Conservation (phyloP, 2,329 filamentous ascomycete genomes). For the Blastomyces percursus region DNA sequence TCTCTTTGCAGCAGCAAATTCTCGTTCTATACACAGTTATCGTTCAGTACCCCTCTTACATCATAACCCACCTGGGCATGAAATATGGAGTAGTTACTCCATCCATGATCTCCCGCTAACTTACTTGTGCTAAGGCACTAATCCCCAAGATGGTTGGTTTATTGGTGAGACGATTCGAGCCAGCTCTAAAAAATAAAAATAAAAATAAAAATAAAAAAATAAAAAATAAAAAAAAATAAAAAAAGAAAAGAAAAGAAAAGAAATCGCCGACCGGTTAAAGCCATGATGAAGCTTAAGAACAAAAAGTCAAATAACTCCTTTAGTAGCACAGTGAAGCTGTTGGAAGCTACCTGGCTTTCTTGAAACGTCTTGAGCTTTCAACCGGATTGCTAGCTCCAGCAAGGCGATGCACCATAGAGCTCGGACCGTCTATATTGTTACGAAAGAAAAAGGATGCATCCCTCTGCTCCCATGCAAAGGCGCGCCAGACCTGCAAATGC, state of each 20-base stretch:
- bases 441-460: background rate
- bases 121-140: background rate
- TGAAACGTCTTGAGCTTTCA: background rate
- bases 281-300: background rate
- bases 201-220: no score
- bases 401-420: background rate
- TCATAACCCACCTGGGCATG: no score
- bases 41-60: background rate
- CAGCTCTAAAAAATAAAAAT: no score
- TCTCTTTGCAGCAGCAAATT: background rate
- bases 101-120: background rate
- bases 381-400: background rate
- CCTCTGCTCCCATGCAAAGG: background rate
- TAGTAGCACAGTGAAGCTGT: background rate
- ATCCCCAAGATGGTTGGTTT: no score
- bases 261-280: background rate
- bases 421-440: no score
- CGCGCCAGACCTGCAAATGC: background rate
- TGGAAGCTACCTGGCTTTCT: background rate
- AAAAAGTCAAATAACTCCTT: background rate
- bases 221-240: no score
- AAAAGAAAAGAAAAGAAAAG: no score
- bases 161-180: no score
- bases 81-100: background rate
- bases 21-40: background rate